These are phyloP conservation scores for Apophysomyces trapeziformis DNA, from an alignment of 371 early-diverging fungal genomes.

Conservation along the genomic window DNA sequence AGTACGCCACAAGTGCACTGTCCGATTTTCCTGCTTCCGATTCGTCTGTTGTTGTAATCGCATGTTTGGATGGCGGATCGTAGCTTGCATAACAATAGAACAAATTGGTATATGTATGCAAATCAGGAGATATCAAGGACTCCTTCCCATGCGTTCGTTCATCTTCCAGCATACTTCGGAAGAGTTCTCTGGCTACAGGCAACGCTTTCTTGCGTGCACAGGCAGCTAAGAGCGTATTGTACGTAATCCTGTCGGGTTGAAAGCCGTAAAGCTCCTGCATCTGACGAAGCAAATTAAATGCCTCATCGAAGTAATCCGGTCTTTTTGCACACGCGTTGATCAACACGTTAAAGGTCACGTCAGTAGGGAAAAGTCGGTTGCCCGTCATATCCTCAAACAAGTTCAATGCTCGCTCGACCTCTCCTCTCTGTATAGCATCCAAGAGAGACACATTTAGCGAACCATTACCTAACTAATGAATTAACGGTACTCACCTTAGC, in stretches of 20 bases:
- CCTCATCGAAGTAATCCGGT: slow-evolving; percentile 80
- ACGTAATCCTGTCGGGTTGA: slow-evolving; percentile 76
- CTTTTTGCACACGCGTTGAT: slow-evolving; percentile 86
- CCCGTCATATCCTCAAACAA: slow-evolving; percentile 84
- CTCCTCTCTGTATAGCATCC: slow-evolving; percentile 43
- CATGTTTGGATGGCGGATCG: slow-evolving; percentile 21
- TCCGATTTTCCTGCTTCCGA: slow-evolving; percentile 10
- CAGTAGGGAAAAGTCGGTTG: slow-evolving; percentile 69
- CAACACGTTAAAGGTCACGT: slow-evolving; percentile 84
- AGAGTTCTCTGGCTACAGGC: slow-evolving; percentile 62
- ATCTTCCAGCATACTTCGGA: slow-evolving; percentile 60
- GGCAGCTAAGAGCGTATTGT: slow-evolving; percentile 79
- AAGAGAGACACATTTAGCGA: not conserved
- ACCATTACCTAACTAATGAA: too few relatives aligned
- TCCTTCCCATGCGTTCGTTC: slow-evolving; percentile 20
- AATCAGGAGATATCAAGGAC: slow-evolving; percentile 51
- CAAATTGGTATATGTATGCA: slow-evolving; percentile 65
- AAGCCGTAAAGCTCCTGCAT: slow-evolving; percentile 84
- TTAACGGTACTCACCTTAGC: slow-evolving; percentile 56
- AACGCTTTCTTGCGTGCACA: slow-evolving; percentile 74
- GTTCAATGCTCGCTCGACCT: slow-evolving; percentile 83
- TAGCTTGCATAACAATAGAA: slow-evolving; percentile 70
- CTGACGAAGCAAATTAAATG: slow-evolving; percentile 79
- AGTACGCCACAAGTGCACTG: slow-evolving; percentile 28
- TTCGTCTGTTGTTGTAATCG: slow-evolving; percentile 14